A percentile compares a stretch with the other conserved stretches of the same genome.
Conservation (phyloP, 345 rosid species). For the Cardiospermum halicacabum region DNA sequence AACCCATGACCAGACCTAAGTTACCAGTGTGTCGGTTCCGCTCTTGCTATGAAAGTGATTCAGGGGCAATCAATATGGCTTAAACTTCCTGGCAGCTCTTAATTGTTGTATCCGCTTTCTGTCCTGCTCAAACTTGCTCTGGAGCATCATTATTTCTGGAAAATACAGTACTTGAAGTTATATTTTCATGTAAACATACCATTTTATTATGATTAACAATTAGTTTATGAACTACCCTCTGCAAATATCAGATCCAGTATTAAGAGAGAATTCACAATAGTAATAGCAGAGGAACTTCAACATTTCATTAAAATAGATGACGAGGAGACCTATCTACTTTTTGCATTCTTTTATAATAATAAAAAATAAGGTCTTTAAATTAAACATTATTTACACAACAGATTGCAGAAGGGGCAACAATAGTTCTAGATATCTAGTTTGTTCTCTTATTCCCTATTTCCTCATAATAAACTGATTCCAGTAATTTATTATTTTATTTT, state of each 20-base stretch:
- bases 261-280: not conserved
- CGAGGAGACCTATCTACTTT: not conserved
- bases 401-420: not conserved
- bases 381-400: not conserved
- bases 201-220: not conserved
- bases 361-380: not conserved
- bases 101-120: slow-evolving; percentile 80
- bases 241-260: not conserved
- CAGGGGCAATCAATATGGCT: slow-evolving; percentile 51
- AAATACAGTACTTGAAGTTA: not conserved
- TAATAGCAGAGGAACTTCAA: slow-evolving; percentile 1
- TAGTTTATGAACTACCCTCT: not conserved
- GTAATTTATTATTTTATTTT: no score
- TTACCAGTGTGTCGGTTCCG: not conserved
- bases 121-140: slow-evolving; percentile 43
- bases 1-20: not conserved
- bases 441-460: not conserved
- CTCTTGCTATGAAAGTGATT: not conserved
- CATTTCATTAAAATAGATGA: not conserved
- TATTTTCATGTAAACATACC: not conserved
- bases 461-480: not conserved
- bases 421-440: not conserved
- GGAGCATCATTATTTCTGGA: slow-evolving; percentile 56
- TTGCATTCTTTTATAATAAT: not conserved
- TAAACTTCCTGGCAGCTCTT: slow-evolving; percentile 87